Evolutionary conservation across 495 filamentous ascomycete genomes (phyloP).

Genomic region (Aspergillus nanangensis): DNA sequence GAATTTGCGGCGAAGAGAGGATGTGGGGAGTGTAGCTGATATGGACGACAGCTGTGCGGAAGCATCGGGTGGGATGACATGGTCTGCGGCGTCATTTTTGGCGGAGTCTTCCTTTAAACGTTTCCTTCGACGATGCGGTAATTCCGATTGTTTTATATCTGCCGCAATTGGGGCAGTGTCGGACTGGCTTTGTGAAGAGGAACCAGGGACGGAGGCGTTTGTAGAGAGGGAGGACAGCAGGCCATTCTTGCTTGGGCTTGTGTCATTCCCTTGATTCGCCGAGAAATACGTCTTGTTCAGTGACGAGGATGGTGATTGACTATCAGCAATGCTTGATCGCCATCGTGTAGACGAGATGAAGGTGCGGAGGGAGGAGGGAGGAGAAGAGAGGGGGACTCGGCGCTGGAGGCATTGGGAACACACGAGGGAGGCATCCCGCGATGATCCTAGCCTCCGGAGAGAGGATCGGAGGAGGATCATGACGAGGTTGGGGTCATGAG

Average conservation of each 20-base stretch:
- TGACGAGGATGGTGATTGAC: constrained; percentile 18
- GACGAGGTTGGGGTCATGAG: constrained; percentile 17
- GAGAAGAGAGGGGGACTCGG: constrained; percentile 10
- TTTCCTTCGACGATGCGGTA: constrained; percentile 48
- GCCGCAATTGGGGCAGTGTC: constrained; percentile 14
- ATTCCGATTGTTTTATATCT: constrained; percentile 26
- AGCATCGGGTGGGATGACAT: constrained; percentile 69
- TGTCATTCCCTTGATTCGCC: constrained; percentile 23
- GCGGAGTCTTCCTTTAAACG: constrained; percentile 38
- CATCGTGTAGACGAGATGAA: constrained; percentile 31
- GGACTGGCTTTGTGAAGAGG: constrained; percentile 6
- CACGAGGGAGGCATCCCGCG: constrained; percentile 26
- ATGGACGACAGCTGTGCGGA: constrained; percentile 72
- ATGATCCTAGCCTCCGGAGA: constrained; percentile 27
- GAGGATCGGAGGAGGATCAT: constrained; percentile 42
- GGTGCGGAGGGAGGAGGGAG: constrained; percentile 20
- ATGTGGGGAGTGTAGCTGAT: constrained; percentile 61
- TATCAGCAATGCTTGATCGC: constrained; percentile 24
- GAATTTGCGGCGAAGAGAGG: constrained; percentile 69
- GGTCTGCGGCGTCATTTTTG: constrained; percentile 22
- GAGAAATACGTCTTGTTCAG: constrained; percentile 42
- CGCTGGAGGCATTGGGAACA: constrained; percentile 32
- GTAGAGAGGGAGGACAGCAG: constrained; percentile 27
- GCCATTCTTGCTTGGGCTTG: constrained; percentile 15
- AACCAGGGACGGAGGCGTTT: constrained; percentile 9